Conservation (phyloP, 805 yeast species). For the Yamadazyma kitorensis region DNA sequence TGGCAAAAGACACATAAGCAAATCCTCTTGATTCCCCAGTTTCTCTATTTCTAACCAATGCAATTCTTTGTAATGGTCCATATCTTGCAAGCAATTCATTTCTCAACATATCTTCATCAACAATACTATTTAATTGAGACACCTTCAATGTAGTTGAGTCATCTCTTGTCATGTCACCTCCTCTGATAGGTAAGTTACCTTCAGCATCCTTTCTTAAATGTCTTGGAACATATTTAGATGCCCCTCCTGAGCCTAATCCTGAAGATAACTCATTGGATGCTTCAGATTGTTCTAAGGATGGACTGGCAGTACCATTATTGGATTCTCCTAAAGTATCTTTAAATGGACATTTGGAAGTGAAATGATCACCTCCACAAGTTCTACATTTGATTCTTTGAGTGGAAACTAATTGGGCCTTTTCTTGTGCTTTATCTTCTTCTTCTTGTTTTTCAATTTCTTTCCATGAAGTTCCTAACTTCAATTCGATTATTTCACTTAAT, state of each 20-base stretch:
- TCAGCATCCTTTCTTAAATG: constrained; percentile 44
- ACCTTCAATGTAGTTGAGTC: constrained; percentile 86
- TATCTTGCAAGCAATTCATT: constrained; percentile 64
- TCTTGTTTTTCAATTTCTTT: constrained; percentile 73
- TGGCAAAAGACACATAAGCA: constrained; percentile 84
- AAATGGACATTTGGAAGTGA: constrained; percentile 93
- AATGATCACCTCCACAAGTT: constrained; percentile 91
- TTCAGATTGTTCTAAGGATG: constrained; percentile 18
- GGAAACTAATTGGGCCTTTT: constrained; percentile 35
- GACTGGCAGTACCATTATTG: constrained; percentile 38
- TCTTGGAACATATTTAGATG: constrained; percentile 41
- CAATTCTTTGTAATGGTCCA: constrained; percentile 72
- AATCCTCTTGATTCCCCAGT: constrained; percentile 94
- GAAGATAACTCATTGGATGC: constrained; percentile 15
- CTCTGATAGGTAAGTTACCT: constrained; percentile 37
- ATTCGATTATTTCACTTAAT: constrained; percentile 77
- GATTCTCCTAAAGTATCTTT: constrained; percentile 70
- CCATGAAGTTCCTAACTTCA: constrained; percentile 75
- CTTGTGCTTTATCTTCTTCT: constrained; percentile 52
- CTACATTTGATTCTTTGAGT: constrained; percentile 67
- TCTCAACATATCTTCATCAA: constrained; percentile 78
- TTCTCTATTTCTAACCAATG: constrained; percentile 84
- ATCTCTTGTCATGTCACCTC: constrained; percentile 56
- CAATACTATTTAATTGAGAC: constrained; percentile 83
- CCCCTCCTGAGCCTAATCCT: constrained; percentile 23